Evolutionary conservation across 768 basidiomycete genomes (phyloP).

Genomic region (Leccinum longicurvipes): DNA sequence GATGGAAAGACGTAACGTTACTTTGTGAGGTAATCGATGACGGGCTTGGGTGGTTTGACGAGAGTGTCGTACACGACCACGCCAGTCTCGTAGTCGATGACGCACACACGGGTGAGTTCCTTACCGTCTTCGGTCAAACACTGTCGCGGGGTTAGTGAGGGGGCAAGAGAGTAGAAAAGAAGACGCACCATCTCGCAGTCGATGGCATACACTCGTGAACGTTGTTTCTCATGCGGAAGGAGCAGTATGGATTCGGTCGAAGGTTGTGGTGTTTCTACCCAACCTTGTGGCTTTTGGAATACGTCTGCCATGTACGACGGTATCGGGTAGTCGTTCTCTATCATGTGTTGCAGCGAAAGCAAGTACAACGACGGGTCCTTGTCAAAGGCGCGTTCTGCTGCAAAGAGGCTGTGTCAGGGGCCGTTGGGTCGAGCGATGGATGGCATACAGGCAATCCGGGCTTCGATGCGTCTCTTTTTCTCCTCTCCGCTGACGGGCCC

Average conservation of each 20-base stretch:
- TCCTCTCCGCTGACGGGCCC: slow-evolving; percentile 77
- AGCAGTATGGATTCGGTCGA: slow-evolving; percentile 30
- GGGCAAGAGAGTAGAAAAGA: neutral
- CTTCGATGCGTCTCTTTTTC: slow-evolving; percentile 60
- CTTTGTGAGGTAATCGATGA: slow-evolving; percentile 92
- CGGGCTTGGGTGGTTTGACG: slow-evolving; percentile 82
- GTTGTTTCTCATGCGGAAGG: slow-evolving; percentile 29
- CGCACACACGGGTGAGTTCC: slow-evolving; percentile 79
- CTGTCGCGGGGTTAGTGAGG: slow-evolving; percentile 37
- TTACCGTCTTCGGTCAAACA: slow-evolving; percentile 89
- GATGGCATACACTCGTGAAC: slow-evolving; percentile 68
- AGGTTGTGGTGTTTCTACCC: slow-evolving; percentile 76
- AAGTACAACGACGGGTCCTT: slow-evolving; percentile 69
- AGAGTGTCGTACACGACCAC: slow-evolving; percentile 83
- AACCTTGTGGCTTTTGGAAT: slow-evolving; percentile 62
- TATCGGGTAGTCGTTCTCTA: slow-evolving; percentile 90
- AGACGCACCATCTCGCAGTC: slow-evolving; percentile 93
- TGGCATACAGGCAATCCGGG: slow-evolving; percentile 36
- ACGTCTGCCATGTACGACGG: slow-evolving; percentile 81
- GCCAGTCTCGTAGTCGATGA: slow-evolving; percentile 74
- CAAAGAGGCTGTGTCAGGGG: slow-evolving; percentile 11
- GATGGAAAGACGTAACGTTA: slow-evolving; percentile 29
- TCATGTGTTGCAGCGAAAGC: slow-evolving; percentile 80
- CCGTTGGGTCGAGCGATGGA: neutral
- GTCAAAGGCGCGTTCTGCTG: slow-evolving; percentile 60